Evolutionary conservation across 139 green algal genomes (phyloP).

Genomic region (Microglena sp.): DNA sequence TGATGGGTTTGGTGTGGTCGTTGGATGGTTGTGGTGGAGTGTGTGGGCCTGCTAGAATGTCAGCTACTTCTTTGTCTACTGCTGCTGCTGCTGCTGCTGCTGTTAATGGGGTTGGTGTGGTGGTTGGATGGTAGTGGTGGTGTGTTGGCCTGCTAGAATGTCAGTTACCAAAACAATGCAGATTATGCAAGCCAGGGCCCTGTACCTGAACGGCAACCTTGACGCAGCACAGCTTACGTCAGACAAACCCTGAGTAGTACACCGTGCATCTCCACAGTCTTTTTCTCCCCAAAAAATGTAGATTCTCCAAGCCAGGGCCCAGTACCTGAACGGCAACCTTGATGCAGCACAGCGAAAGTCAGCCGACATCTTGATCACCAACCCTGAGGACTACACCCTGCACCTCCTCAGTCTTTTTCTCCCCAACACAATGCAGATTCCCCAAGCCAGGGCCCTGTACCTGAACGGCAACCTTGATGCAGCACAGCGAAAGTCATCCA

Average conservation of each 20-base stretch:
- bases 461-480: constrained; percentile 47
- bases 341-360: constrained; percentile 45
- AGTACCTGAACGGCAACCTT: constrained; percentile 47
- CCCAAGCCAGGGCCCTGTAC: constrained; percentile 41
- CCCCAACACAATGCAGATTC: no score
- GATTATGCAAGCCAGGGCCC: constrained; percentile 40
- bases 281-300: no score
- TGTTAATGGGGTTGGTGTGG: no score
- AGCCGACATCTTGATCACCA: constrained; percentile 34
- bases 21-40: no score
- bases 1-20: no score
- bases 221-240: constrained; percentile 45
- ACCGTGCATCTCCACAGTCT: constrained; percentile 50
- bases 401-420: no score
- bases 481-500: constrained; percentile 36
- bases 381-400: constrained; percentile 27
- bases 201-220: constrained; percentile 48
- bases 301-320: constrained; percentile 41
- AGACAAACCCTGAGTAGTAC: constrained; percentile 23
- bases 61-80: no score
- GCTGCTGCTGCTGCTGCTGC: no score
- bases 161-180: no score
- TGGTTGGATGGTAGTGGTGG: no score
- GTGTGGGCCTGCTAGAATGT: constrained; percentile 27
- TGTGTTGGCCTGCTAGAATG: neutral